Conservation (phyloP, 345 rosid species). For the Passiflora organensis region DNA sequence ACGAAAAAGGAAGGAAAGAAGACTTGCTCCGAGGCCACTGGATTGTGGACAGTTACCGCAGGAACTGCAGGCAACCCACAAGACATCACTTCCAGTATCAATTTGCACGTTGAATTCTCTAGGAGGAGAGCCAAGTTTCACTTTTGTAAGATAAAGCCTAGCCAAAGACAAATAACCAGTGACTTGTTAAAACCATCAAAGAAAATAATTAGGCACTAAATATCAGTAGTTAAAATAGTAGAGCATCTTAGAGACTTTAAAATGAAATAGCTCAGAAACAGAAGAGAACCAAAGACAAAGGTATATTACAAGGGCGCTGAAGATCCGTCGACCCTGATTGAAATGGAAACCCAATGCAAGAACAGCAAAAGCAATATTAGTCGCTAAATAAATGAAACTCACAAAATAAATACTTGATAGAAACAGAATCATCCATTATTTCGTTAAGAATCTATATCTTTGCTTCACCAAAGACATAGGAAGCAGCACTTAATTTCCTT, state of each 20-base stretch:
- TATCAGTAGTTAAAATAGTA: neutral
- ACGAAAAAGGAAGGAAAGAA: conserved; percentile 16
- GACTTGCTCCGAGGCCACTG: conserved; percentile 82
- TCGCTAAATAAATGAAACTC: conserved; percentile 1
- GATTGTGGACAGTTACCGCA: conserved; percentile 77
- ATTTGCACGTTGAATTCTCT: conserved; percentile 95
- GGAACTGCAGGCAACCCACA: conserved; percentile 85
- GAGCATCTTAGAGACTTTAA: neutral
- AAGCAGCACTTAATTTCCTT: neutral
- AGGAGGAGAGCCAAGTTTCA: conserved; percentile 91
- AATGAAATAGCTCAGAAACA: conserved; percentile 6
- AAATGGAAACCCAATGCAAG: conserved; percentile 17
- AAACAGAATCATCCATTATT: no score
- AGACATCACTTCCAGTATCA: conserved; percentile 92
- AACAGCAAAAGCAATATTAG: conserved; percentile 32
- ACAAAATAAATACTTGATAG: neutral
- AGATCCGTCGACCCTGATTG: conserved; percentile 27
- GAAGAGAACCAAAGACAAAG: conserved; percentile 11
- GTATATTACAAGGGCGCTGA: conserved; percentile 21
- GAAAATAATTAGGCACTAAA: conserved; percentile 2
- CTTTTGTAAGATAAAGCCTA: conserved; percentile 94
- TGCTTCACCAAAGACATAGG: no score
- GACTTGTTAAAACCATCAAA: conserved; percentile 9
- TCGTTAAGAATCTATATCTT: no score
- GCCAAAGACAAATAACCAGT: conserved; percentile 19